Base-by-base conservation (phyloP, 345 rosid genomes). In the Lepidium africanum region DNA sequence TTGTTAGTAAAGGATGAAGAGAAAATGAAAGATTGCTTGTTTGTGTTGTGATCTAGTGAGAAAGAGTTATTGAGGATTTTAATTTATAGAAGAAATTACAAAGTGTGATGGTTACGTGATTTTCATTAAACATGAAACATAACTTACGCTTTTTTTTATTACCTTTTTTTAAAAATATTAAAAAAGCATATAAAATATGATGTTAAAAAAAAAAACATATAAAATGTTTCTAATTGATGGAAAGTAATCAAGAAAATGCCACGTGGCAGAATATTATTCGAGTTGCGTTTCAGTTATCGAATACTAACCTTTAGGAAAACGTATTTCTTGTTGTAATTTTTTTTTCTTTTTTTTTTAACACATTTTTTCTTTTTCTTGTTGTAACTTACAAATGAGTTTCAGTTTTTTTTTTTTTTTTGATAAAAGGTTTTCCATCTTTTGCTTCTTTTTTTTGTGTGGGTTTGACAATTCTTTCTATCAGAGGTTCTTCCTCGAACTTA, bases 41-140 rank as follows among this genome's bases (percentile, higher is more conserved):
- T 50, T 41, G 46, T 19, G 19, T 27, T 51, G 67, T 41, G 49
- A 58, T 69, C 30, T 33, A 48, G 40, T 37, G 47, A 50, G 51
- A 54, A 70, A 33, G 61, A 37, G 53, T 67, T 64, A 4, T 41
- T 11, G 12, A 17, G 7, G 42, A 53, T 19, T 70, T 70, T 70
- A 38, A 56, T 67, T 55, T 60, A 60, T 41, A 70, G 46, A 27
- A 27, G 32, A 27, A 27, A 27, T 27, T 27, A 25, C 2, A 27
- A 27, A 27, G 6, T 27, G 41, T 53, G 39, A 43, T 50, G 14
- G 57, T 43, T 71, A 72, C 71, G 76, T 72, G 53, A 72, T 47
- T 25, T 47, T 38, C 10, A 38, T 30, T 45, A 63, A 63, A 32
- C 57, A 49, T 60, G 45, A 10, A 69, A 48, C 36, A 19, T 33